Evolutionary conservation across 2,329 filamentous ascomycete species (phyloP).

Genomic region (Arthrobotrys iridis): DNA sequence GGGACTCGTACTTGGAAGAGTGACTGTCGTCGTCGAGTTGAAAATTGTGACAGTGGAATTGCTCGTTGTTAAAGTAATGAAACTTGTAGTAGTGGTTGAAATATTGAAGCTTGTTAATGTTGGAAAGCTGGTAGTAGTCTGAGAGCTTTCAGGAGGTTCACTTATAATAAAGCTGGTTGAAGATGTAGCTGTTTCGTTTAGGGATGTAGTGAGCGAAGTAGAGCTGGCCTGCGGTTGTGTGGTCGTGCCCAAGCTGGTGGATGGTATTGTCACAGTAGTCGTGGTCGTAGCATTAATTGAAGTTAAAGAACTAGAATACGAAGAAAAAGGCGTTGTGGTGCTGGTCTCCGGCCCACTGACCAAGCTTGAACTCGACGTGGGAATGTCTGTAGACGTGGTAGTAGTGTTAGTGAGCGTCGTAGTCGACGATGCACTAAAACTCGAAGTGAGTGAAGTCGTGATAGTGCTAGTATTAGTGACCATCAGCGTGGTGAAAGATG

Average conservation of each 20-base stretch:
- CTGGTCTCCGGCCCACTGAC: constrained; percentile 10
- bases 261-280: neutral
- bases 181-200: neutral
- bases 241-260: neutral
- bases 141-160: neutral
- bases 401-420: neutral
- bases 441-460: neutral
- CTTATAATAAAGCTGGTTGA: neutral
- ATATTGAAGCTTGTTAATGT: constrained; percentile 23
- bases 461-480: constrained; percentile 15
- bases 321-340: neutral
- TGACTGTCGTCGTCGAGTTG: constrained; percentile 32
- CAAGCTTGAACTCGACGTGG: constrained; percentile 3
- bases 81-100: constrained; percentile 1
- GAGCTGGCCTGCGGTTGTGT: neutral
- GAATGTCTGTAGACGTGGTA: neutral
- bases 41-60: constrained; percentile 22
- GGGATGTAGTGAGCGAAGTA: neutral
- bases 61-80: constrained; percentile 1
- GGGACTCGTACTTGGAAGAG: constrained; percentile 5
- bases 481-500: neutral
- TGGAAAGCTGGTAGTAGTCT: constrained; percentile 11
- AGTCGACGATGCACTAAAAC: neutral
- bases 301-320: constrained; percentile 4
- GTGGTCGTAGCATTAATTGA: constrained; percentile 42